Evolutionary conservation across 2,329 filamentous ascomycete species (phyloP).

Genomic region (Diaporthe amygdali): DNA sequence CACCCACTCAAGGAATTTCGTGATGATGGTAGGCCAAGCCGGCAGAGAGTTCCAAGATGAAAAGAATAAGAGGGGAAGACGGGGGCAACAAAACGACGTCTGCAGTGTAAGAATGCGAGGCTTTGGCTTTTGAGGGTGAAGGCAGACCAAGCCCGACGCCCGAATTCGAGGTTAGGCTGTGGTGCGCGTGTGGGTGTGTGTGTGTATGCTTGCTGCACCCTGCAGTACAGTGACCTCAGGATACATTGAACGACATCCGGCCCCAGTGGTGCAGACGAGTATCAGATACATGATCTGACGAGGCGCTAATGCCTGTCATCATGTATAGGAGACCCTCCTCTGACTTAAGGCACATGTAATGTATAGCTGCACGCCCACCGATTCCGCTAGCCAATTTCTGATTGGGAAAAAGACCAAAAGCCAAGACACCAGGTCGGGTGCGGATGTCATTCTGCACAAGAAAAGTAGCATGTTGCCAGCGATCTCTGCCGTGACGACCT

Average conservation of each 20-base stretch:
- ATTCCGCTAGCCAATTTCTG: slow-evolving; percentile 11
- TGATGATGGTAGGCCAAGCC: neutral
- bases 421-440: slow-evolving; percentile 17
- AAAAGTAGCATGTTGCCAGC: slow-evolving; percentile 10
- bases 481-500: slow-evolving; percentile 7
- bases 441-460: slow-evolving; percentile 1
- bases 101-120: slow-evolving; percentile 21
- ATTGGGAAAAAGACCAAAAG: slow-evolving; percentile 12
- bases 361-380: slow-evolving; percentile 21
- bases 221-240: slow-evolving; percentile 25
- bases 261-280: slow-evolving; percentile 15
- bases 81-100: slow-evolving; percentile 12
- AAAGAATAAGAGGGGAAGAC: slow-evolving; percentile 13
- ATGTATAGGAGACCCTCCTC: slow-evolving; percentile 19
- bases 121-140: slow-evolving; percentile 22
- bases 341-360: slow-evolving; percentile 19
- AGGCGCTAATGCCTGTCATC: neutral
- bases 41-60: neutral
- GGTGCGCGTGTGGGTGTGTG: neutral
- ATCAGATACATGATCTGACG: slow-evolving; percentile 20
- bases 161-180: slow-evolving; percentile 25
- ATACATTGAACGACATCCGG: slow-evolving; percentile 22
- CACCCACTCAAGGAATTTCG: neutral
- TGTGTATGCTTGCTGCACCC: slow-evolving; percentile 21
- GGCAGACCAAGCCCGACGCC: slow-evolving; percentile 20